These are phyloP conservation scores for Fomitopsis palustris DNA, from an alignment of 1,284 basidiomycete species.

Conservation along the genomic window DNA sequence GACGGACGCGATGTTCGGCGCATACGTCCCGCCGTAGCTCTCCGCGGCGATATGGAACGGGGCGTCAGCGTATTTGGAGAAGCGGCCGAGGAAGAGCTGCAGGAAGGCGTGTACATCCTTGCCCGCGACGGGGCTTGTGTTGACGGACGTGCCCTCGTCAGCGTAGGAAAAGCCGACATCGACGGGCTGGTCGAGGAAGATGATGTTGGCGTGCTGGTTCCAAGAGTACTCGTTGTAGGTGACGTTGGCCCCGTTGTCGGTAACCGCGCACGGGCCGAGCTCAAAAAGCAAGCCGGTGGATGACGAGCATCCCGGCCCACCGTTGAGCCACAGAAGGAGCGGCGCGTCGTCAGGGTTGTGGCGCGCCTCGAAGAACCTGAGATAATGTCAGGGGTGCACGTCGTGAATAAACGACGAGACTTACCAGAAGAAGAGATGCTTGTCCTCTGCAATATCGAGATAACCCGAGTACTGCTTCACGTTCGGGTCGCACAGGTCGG, in stretches of 20 bases:
- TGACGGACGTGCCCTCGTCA: slow-evolving; percentile 39
- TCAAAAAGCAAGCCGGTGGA: slow-evolving; percentile 82
- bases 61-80: slow-evolving; percentile 62
- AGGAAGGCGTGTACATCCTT: slow-evolving; percentile 82
- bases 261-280: slow-evolving; percentile 80
- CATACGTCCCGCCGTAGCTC: slow-evolving; percentile 81
- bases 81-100: slow-evolving; percentile 78
- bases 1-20: slow-evolving; percentile 73
- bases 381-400: slow-evolving; percentile 2
- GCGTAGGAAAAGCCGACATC: slow-evolving; percentile 64
- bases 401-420: slow-evolving; percentile 12
- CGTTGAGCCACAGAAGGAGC: slow-evolving; percentile 60
- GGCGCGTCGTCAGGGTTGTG: slow-evolving; percentile 48
- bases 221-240: slow-evolving; percentile 57
- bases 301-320: slow-evolving; percentile 76
- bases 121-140: slow-evolving; percentile 43
- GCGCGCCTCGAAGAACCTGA: slow-evolving; percentile 40
- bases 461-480: slow-evolving; percentile 90
- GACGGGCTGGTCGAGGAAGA: slow-evolving; percentile 59
- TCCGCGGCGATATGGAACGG: slow-evolving; percentile 76
- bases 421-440: slow-evolving; percentile 87
- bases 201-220: slow-evolving; percentile 35
- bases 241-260: slow-evolving; percentile 63
- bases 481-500: slow-evolving; percentile 75
- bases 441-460: slow-evolving; percentile 82